These are phyloP conservation scores for Claviceps spartinae DNA, from an alignment of 2,329 filamentous ascomycete species.

Conservation along the genomic window DNA sequence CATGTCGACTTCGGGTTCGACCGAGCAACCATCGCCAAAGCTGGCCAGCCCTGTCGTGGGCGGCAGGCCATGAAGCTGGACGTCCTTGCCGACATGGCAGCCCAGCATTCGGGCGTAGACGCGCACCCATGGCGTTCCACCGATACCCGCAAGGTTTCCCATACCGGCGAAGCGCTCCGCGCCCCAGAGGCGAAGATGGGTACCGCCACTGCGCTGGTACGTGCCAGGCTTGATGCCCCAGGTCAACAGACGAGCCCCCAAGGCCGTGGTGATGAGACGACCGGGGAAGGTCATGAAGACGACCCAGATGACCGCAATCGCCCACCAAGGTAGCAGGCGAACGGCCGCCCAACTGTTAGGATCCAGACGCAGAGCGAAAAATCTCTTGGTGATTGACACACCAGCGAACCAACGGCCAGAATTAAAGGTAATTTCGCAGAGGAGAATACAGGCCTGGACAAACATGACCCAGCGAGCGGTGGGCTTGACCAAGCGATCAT, in stretches of 20 bases:
- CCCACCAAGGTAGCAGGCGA: conserved; percentile 7
- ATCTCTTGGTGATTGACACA: conserved; percentile 6
- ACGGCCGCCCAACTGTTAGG: conserved; percentile 6
- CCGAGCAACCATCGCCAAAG: conserved; percentile 9
- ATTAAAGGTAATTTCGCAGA: conserved; percentile 6
- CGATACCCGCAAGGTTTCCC: conserved; percentile 4
- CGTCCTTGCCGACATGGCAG: conserved; percentile 9
- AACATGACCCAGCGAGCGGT: conserved; percentile 10
- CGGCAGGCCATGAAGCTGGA: conserved; percentile 9
- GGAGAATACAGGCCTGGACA: conserved; percentile 8
- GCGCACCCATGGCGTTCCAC: conserved; percentile 10
- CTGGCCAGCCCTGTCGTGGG: conserved; percentile 9
- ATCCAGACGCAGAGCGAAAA: conserved; percentile 4
- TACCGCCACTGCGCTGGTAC: conserved; percentile 9
- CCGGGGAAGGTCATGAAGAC: conserved; percentile 8
- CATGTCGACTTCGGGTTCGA: conserved; percentile 11
- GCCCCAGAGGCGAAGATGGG: conserved; percentile 10
- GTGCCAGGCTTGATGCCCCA: conserved; percentile 8
- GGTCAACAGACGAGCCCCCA: conserved; percentile 4
- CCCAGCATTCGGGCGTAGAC: conserved; percentile 10
- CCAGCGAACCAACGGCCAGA: conserved; percentile 6
- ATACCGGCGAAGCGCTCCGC: conserved; percentile 8
- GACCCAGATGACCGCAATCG: conserved; percentile 7
- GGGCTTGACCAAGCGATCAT: conserved; percentile 7
- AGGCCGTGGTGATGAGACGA: conserved; percentile 8